A percentile compares a stretch with the other conserved stretches of the same genome.
Evolutionary conservation across 2,329 filamentous ascomycete species (phyloP).

Genomic region (Neofusicoccum sp.): DNA sequence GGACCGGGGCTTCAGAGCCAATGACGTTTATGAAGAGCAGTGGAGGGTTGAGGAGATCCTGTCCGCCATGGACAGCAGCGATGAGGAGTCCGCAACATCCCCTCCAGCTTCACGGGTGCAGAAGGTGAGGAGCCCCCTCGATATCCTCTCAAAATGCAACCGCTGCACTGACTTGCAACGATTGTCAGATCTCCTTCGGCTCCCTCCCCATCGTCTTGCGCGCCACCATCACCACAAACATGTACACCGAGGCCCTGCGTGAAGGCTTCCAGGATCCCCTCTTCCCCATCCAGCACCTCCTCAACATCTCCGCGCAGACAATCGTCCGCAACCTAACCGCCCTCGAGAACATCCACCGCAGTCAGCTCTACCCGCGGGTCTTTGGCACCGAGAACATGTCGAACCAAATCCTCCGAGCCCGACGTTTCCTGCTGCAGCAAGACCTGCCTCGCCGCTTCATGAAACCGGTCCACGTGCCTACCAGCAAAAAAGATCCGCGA

Average conservation of each 20-base stretch:
- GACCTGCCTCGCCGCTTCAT: not conserved
- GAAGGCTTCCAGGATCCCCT: not conserved
- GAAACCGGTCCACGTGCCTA: not conserved
- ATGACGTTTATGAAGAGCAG: not conserved
- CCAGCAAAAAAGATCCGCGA: too few species aligned
- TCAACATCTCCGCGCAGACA: not conserved
- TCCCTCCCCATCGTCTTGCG: not conserved
- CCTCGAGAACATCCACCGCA: not conserved
- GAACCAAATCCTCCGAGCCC: not conserved
- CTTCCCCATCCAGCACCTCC: constrained; percentile 2
- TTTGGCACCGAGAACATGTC: not conserved
- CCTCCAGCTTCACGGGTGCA: not conserved
- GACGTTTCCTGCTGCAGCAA: not conserved
- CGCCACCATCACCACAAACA: constrained; percentile 8
- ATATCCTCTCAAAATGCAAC: not conserved
- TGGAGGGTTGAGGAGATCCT: not conserved
- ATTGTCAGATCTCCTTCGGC: not conserved
- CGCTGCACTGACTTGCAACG: not conserved
- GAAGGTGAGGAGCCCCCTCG: not conserved
- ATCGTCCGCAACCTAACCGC: not conserved
- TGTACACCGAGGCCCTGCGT: not conserved
- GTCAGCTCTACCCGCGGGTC: too few species aligned
- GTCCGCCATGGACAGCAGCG: not conserved
- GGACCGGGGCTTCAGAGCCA: not conserved
- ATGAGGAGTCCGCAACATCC: not conserved